Evolutionary conservation across 768 basidiomycete genomes (phyloP).

Genomic region (Lactarius evosmus): DNA sequence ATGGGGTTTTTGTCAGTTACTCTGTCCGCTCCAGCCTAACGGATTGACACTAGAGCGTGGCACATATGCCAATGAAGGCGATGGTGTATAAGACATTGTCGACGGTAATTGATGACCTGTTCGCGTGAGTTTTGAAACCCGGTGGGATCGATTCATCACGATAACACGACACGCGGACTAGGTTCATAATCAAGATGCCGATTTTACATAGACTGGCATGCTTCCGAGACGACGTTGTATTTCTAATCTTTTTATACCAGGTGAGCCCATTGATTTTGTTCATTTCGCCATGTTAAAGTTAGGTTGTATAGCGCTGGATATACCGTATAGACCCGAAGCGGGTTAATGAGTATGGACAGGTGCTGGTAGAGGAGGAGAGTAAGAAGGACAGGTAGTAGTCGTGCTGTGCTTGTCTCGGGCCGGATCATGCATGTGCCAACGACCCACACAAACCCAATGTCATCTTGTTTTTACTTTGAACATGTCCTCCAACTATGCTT

Average conservation of each 20-base stretch:
- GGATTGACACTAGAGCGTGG: slow-evolving; percentile 62
- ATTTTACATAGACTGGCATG: slow-evolving; percentile 87
- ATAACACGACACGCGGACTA: slow-evolving; percentile 33
- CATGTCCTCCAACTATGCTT: slow-evolving; percentile 44
- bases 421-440: background rate
- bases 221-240: slow-evolving; percentile 89
- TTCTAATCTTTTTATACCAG: slow-evolving; percentile 91
- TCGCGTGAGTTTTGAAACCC: slow-evolving; percentile 55
- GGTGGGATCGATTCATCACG: slow-evolving; percentile 16
- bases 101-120: slow-evolving; percentile 89
- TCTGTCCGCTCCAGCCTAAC: slow-evolving; percentile 2
- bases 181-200: slow-evolving; percentile 97
- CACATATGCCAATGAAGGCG: slow-evolving; percentile 98
- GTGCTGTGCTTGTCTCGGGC: slow-evolving; percentile 20
- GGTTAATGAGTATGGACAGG: slow-evolving; percentile 95
- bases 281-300: slow-evolving; percentile 28
- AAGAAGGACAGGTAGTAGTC: slow-evolving; percentile 37
- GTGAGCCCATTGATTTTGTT: slow-evolving; percentile 41
- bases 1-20: slow-evolving; percentile 7
- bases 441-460: background rate
- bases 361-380: slow-evolving; percentile 44
- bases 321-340: slow-evolving; percentile 94
- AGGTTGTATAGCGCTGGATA: slow-evolving; percentile 76
- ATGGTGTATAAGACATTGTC: slow-evolving; percentile 95
- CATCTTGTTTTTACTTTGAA: slow-evolving; percentile 6